Evolutionary conservation across 768 basidiomycete species (phyloP).

Genomic region (Solioccasus polychromus): DNA sequence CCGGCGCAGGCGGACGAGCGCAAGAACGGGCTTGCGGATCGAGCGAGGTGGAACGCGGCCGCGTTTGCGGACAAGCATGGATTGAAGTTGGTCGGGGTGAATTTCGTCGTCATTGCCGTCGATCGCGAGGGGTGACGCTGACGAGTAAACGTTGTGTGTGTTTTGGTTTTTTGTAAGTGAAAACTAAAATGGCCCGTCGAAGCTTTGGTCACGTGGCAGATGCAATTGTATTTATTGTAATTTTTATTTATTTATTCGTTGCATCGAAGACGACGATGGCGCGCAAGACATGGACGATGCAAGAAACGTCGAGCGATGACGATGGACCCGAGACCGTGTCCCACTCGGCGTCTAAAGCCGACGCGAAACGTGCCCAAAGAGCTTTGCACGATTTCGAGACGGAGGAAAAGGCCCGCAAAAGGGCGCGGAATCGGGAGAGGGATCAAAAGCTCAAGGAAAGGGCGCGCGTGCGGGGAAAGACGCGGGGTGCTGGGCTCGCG

Average conservation of each 20-base stretch:
- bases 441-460: slow-evolving; percentile 52
- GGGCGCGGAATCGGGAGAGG: slow-evolving; percentile 43
- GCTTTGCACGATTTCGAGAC: slow-evolving; percentile 36
- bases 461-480: slow-evolving; percentile 27
- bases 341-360: slow-evolving; percentile 44
- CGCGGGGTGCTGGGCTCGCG: too few species aligned
- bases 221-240: too few species aligned
- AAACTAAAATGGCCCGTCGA: too few species aligned
- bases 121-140: too few species aligned
- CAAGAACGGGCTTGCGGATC: slow-evolving; percentile 40
- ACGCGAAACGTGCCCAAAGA: slow-evolving; percentile 36
- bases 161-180: neutral
- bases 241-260: too few species aligned
- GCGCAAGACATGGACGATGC: slow-evolving; percentile 12
- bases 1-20: slow-evolving; percentile 46
- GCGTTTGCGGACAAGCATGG: slow-evolving; percentile 50
- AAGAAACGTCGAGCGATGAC: slow-evolving; percentile 33
- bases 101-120: slow-evolving; percentile 44
- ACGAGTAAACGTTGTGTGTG: slow-evolving; percentile 12
- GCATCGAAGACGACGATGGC: slow-evolving; percentile 17
- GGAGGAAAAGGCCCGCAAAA: slow-evolving; percentile 40
- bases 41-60: slow-evolving; percentile 55
- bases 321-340: slow-evolving; percentile 52
- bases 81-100: slow-evolving; percentile 57
- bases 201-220: too few species aligned